Conservation (phyloP, 148 eudicot species). For the Nepenthes mirabilis region DNA sequence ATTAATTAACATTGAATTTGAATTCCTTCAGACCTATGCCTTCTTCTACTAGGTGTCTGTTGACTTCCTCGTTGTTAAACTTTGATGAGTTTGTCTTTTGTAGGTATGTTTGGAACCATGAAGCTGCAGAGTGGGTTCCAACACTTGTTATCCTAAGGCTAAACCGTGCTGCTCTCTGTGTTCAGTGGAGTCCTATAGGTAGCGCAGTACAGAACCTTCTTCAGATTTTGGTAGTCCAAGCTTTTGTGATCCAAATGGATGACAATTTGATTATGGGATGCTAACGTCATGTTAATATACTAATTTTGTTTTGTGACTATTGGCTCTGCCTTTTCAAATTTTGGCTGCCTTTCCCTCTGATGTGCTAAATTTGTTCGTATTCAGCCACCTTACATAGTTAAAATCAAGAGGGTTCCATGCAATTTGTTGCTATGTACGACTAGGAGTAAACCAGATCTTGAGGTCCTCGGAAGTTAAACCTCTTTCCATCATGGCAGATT, state of each 20-base stretch:
- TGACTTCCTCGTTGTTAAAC: background rate
- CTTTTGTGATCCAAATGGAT: too few relatives aligned
- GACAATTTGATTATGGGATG: too few relatives aligned
- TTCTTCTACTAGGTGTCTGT: constrained; percentile 2
- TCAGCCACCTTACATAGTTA: too few relatives aligned
- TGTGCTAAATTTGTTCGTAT: too few relatives aligned
- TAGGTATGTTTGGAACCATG: constrained; percentile 94
- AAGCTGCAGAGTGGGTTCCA: constrained; percentile 86
- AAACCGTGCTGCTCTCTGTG: constrained; percentile 97
- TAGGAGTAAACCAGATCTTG: too few relatives aligned
- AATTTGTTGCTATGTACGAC: too few relatives aligned
- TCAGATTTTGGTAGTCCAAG: background rate
- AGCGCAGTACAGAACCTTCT: constrained; percentile 2
- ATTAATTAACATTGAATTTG: background rate
- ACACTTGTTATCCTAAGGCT: constrained; percentile 93
- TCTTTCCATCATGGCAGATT: too few relatives aligned
- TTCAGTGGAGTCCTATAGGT: constrained; percentile 99
- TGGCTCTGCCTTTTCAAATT: background rate
- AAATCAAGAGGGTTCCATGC: too few relatives aligned
- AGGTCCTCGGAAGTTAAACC: too few relatives aligned
- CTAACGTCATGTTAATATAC: background rate
- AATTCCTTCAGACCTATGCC: background rate
- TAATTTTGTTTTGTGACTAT: background rate
- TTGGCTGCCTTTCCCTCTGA: too few relatives aligned
- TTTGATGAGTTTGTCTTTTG: constrained; percentile 4